Evolutionary conservation across 257 asterid species (phyloP).

Genomic region (Rhazya stricta): DNA sequence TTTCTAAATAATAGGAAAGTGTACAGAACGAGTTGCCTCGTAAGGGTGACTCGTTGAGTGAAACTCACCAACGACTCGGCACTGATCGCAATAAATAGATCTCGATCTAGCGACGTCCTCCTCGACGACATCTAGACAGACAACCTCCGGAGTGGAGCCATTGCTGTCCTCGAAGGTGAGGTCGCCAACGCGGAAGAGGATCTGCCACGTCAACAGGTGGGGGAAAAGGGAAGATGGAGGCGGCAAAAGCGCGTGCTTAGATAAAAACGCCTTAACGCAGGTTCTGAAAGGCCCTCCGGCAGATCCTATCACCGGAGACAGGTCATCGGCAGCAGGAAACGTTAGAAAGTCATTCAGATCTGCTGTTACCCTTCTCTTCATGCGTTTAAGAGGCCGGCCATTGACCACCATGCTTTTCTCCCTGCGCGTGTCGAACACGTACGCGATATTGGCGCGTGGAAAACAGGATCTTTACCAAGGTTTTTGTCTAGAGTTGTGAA

Average conservation of each 20-base stretch:
- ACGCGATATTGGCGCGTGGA: slow-evolving; percentile 10
- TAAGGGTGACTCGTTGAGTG: slow-evolving; percentile 22
- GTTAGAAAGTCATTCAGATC: slow-evolving; percentile 62
- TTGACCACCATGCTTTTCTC: slow-evolving; percentile 52
- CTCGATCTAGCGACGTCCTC: slow-evolving; percentile 93
- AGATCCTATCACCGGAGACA: slow-evolving; percentile 15
- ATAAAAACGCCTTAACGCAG: slow-evolving; percentile 47
- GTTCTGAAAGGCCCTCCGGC: slow-evolving; percentile 55
- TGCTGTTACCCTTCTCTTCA: slow-evolving; percentile 75
- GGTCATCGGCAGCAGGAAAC: slow-evolving; percentile 49
- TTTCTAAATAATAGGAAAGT: neutral
- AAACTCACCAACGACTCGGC: slow-evolving; percentile 99
- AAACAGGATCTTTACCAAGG: neutral
- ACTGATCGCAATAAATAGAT: slow-evolving; percentile 93
- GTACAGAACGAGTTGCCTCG: slow-evolving; percentile 19
- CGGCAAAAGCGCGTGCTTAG: slow-evolving; percentile 62
- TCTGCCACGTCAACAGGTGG: slow-evolving; percentile 80
- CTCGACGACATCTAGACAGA: slow-evolving; percentile 77
- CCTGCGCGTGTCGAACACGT: slow-evolving; percentile 21
- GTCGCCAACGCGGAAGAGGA: slow-evolving; percentile 79
- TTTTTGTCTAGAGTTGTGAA: neutral
- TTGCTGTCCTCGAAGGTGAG: slow-evolving; percentile 37
- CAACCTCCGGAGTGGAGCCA: slow-evolving; percentile 43
- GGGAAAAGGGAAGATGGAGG: slow-evolving; percentile 81
- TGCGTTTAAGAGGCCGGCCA: slow-evolving; percentile 53